Evolutionary conservation across 495 filamentous ascomycete species (phyloP), one percentile per base, ranked within the genome.

Genomic region (Baudoinia panamericana): DNA sequence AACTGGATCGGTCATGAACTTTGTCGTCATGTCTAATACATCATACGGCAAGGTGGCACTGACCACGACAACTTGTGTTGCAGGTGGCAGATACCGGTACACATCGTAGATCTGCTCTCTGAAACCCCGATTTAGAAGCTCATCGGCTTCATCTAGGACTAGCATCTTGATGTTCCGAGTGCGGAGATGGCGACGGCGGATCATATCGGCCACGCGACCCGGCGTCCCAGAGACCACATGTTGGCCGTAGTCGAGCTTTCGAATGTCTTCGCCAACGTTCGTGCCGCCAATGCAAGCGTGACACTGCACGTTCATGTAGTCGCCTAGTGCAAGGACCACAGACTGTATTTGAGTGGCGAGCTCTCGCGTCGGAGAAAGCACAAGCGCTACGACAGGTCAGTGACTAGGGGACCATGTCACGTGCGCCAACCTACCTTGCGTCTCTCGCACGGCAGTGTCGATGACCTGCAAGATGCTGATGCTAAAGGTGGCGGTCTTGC

Each of bases 271-370:
- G 30, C 90, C 83, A 40, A 99, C 83, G 55, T 88, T 94, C 45
- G 90, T 99, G 22, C 90, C 90, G 48, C 90, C 90, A 63, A 99
- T 99, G 61, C 92, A 96, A 51, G 90, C 86, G 53, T 99, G 90
- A 64, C 92, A 96, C 62, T 99, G 84, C 2, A 96, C 82, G 57
- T 96, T 99, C 92, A 96, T 96, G 69, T 92, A 99, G 59, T 99
- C 90, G 36, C 90, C 90, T 21, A 99, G 77, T 12, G 87, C 90
- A 71, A 96, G 84, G 50, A 99, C 77, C 38, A 99, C 90, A 32
- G 84, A 92, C 58, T 96, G 90, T 52, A 99, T 99, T 62, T 99
- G 90, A 39, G 85, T 90, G 25, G 90, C 90, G 40, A 99, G 73
- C 77, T 99, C 90, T 48, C 90, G 85, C 36, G 90, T 99, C 8